Evolutionary conservation across 768 basidiomycete genomes (phyloP), one percentile per base, ranked within the genome.

Genomic region (Tylopilus rubrobrunneus): DNA sequence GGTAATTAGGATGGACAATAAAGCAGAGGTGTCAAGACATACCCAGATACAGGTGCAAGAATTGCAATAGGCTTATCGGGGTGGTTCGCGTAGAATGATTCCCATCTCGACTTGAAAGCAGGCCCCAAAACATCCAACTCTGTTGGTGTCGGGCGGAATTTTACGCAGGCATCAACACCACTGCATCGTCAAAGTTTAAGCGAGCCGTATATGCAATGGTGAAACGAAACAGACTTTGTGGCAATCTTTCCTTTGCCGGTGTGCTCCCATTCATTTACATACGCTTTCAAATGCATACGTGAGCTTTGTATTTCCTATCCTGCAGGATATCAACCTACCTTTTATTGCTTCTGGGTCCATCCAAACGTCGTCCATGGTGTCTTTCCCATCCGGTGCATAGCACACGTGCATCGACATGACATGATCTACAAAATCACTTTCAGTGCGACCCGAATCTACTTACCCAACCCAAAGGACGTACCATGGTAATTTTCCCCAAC

Each of bases 401-500:
- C 75, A 84, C 0, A 58, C 53, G 7, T 21, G 39, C 7, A 49
- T 40, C 19, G 64, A 58, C 7, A 51, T 10, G n/a, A 63, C 57
- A 49, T 73, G 71, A 71, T 76, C 55, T 73, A 36, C 1, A 29
- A n/a, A 34, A 23, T 10, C 7, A 7, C 10, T 31, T 7, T 31
- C 10, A 31, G 7, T 31, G 29, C 7, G 29, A n/a, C 10, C 29
- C 4, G 29, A 3, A 31, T 7, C 29, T 7, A 7, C 29, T 4
- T 10, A 10, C 29, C 7, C 7, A 1, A 31, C 29, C 29, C 7
- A 31, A 31, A 31, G 25, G 12, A 59, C 68, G 37, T 49, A 79
- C 82, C 83, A 57, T 77, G 74, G 48, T 80, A 82, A 57, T 89
- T 80, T 62, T 86, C 84, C 12, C 90, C 89, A 0, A 23, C 0